Evolutionary conservation across 2,329 filamentous ascomycete genomes (phyloP).

Genomic region (Helotiales sp.): DNA sequence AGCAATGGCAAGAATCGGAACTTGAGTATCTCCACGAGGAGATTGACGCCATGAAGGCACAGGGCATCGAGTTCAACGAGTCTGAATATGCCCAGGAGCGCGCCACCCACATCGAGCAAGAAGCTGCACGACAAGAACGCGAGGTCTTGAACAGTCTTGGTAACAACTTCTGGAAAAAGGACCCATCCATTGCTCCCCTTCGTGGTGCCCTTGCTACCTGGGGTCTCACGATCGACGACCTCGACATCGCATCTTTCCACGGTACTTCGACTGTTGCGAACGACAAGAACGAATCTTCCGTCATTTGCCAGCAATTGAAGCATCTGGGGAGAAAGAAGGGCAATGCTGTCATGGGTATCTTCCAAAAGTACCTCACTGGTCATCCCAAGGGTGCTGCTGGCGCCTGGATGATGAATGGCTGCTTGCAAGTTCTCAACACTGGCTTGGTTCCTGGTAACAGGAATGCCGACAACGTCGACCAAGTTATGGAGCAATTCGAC

Average conservation of each 20-base stretch:
- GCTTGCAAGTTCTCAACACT: slow-evolving; percentile 89
- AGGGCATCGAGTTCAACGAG: slow-evolving; percentile 75
- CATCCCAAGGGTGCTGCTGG: slow-evolving; percentile 99
- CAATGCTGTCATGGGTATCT: slow-evolving; percentile 93
- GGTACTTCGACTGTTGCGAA: slow-evolving; percentile 98
- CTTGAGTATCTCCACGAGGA: slow-evolving; percentile 91
- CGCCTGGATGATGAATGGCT: slow-evolving; percentile 99
- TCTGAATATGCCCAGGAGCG: slow-evolving; percentile 85
- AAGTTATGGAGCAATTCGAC: slow-evolving; percentile 96
- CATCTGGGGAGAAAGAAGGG: slow-evolving; percentile 96
- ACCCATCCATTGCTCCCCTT: slow-evolving; percentile 88
- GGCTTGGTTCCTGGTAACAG: slow-evolving; percentile 95
- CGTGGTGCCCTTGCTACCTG: slow-evolving; percentile 95
- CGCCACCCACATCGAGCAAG: slow-evolving; percentile 79
- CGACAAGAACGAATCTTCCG: slow-evolving; percentile 99
- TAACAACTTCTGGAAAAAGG: slow-evolving; percentile 99
- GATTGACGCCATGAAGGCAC: slow-evolving; percentile 83
- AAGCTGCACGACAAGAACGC: slow-evolving; percentile 88
- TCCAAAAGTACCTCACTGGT: slow-evolving; percentile 99
- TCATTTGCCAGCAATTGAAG: slow-evolving; percentile 92
- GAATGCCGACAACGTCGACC: slow-evolving; percentile 96
- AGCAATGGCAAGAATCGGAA: slow-evolving; percentile 95
- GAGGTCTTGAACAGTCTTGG: slow-evolving; percentile 90
- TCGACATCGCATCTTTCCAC: slow-evolving; percentile 96
- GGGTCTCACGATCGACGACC: slow-evolving; percentile 96